Base-by-base conservation (phyloP, 495 filamentous ascomycete genomes). In the Penicillium goetzii region DNA sequence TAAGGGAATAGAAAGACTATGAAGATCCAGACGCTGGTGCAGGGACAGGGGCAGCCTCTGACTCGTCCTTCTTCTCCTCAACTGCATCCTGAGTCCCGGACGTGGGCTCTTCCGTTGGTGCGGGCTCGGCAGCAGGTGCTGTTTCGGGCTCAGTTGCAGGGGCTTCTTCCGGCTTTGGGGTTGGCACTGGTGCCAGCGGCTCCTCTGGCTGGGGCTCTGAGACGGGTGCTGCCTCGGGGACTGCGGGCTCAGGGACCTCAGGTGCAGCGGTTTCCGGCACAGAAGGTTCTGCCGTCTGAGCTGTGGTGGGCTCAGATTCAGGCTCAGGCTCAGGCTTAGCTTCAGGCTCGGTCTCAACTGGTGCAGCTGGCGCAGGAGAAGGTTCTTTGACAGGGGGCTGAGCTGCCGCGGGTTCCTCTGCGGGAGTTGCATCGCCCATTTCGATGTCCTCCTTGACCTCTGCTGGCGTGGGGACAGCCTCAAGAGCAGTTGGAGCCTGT, bases 391-490 rank as follows among this genome's bases (percentile, higher is more conserved):
- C 41, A n/a, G 50, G 56, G 26, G 33, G 26, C 25, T 59, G 50
- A 19, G 17, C 17, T 51, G 57, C 36, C 21, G 38, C n/a, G 28
- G 30, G n/a, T 8, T 62, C 60, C 12, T 54, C 50, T 41, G 41
- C 11, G 36, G 30, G 54, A 12, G 61, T 41, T 9, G 55, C 53
- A 26, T 63, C 63, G 38, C 38, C 60, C 64, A 69, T 65, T 17
- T 59, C 51, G 7, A 58, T 14, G 52, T 69, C 63, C 33, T 56
- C 40, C 14, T 67, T 64, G 36, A 30, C 19, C 41, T 64, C 55
- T 8, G n/a, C n/a, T 17, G 54, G 10, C 28, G 15, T 36, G 33
- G 21, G 25, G 28, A 28, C 17, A 34, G 57, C 2, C 0, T 59
- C 56, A 6, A 8, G 9, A 50, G 34, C 11, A 25, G n/a, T 19